A percentile compares a stretch with the other conserved stretches of the same genome.
Evolutionary conservation across 352 stramenopile species (phyloP).

Genomic region (Globisporangium camurandrum): DNA sequence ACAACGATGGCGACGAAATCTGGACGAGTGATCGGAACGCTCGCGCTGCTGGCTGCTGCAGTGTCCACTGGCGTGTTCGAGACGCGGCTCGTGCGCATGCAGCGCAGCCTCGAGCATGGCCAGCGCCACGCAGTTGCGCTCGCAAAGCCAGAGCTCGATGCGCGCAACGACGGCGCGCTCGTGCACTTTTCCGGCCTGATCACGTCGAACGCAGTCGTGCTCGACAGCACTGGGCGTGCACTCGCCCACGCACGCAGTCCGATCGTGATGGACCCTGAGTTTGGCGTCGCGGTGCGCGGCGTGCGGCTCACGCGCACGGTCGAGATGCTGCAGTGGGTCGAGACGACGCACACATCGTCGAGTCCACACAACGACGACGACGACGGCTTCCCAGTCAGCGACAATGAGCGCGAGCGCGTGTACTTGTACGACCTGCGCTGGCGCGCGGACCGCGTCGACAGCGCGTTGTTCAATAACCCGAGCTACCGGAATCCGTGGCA

Average conservation of each 20-base stretch:
- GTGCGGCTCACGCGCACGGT: constrained; percentile 54
- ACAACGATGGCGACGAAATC: constrained; percentile 18
- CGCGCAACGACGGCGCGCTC: constrained; percentile 21
- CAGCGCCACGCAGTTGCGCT: constrained; percentile 22
- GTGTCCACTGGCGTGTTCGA: constrained; percentile 49
- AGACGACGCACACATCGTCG: constrained; percentile 25
- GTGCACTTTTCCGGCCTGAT: constrained; percentile 48
- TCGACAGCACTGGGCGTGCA: constrained; percentile 13
- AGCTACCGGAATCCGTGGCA: constrained; percentile 55
- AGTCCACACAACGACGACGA: constrained; percentile 39
- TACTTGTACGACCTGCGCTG: constrained; percentile 70
- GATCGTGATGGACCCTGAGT: constrained; percentile 49
- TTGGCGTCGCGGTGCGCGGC: constrained; percentile 58
- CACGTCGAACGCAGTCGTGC: constrained; percentile 18
- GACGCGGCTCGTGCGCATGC: constrained; percentile 34
- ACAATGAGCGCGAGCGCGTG: constrained; percentile 52
- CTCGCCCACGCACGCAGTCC: constrained; percentile 22
- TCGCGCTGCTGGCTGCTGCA: constrained; percentile 41
- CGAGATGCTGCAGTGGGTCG: constrained; percentile 82
- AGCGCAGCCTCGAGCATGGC: constrained; percentile 45
- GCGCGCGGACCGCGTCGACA: constrained; percentile 43
- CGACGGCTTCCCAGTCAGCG: not conserved
- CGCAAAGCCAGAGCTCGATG: constrained; percentile 12
- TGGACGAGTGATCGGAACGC: constrained; percentile 32
- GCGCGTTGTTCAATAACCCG: constrained; percentile 44